Base-by-base conservation (phyloP, 75 land plant species). In the Sequoiadendron giganteum region DNA sequence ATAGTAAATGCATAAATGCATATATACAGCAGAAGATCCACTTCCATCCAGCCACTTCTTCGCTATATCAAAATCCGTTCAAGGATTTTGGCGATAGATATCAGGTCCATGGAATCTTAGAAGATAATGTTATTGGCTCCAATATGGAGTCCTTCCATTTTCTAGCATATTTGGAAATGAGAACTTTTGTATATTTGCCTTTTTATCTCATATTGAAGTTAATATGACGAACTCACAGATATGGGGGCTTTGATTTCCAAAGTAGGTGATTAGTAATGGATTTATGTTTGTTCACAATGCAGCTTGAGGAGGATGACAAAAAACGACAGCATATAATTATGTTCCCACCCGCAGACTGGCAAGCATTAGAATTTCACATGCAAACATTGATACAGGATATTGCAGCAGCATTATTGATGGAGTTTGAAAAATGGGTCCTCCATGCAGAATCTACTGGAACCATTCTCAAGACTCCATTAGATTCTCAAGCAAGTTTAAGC, bases 361-460 rank as follows among this genome's bases (percentile, higher is more conserved):
- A 94, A 87, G 89, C 93, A 34, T 92, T 93, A 83, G 97, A 98
- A 87, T 86, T 94, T 18, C 99, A 97, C 90, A 92, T 98, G 94
- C 93, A 93, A 80, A 96, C 97, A 61, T 91, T 96, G 94, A 92
- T 98, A 95, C 97, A 97, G 92, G 98, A 96, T 84, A 93, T 98
- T 73, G 98, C 99, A 42, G 98, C 99, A 10, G 93, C 97, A 13
- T 87, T 98, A 86, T 84, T 98, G 87, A 98, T 98, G 99, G 98
- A 96, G 65, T 98, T 98, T 91, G 99, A 98, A 75, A 98, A 95
- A 78, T 95, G 95, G 94, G 99, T 96, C 84, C 96, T 97, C 85
- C 91, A 89, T 88, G 99, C 97, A 58, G 98, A 98, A 89, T 96
- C 99, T 85, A 91, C 94, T 28, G 98, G 98, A 34, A 96, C 96